phyloP scores from a whole-genome alignment of 176 grass and related monocot species.

The Cenchrus americanus region DNA sequence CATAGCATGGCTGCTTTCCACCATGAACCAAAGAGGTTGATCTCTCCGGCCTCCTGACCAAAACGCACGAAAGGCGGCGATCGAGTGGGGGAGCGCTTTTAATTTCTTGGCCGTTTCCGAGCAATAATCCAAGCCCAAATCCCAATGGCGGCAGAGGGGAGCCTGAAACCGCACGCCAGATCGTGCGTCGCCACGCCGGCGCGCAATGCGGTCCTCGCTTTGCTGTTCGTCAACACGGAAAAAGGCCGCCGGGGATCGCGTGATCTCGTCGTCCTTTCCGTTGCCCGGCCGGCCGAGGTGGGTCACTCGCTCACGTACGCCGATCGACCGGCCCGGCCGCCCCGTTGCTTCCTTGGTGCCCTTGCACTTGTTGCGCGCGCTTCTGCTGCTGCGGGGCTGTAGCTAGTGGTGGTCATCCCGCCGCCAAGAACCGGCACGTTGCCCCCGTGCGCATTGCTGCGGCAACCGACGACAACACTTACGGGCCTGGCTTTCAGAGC shows the following conservation, averaged over 20 bases:
- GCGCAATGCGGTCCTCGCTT: too few relatives aligned
- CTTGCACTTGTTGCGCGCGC: neutral
- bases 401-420: neutral
- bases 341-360: neutral
- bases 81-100: neutral
- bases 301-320: neutral
- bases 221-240: slow-evolving; percentile 6
- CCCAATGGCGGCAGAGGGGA: neutral
- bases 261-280: neutral
- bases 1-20: neutral
- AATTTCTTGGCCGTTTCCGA: neutral
- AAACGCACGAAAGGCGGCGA: neutral
- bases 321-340: too few relatives aligned
- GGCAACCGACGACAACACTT: neutral
- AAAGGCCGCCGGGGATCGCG: neutral
- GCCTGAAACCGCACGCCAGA: neutral
- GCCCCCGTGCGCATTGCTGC: neutral
- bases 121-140: neutral
- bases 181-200: neutral
- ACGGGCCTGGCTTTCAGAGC: neutral
- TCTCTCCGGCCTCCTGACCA: neutral
- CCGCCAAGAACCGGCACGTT: neutral
- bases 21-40: neutral
- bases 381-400: too few relatives aligned
- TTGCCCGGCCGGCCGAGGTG: neutral